phyloP scores from a whole-genome alignment of 2,329 filamentous ascomycete species.

The Onygenales sp. region DNA sequence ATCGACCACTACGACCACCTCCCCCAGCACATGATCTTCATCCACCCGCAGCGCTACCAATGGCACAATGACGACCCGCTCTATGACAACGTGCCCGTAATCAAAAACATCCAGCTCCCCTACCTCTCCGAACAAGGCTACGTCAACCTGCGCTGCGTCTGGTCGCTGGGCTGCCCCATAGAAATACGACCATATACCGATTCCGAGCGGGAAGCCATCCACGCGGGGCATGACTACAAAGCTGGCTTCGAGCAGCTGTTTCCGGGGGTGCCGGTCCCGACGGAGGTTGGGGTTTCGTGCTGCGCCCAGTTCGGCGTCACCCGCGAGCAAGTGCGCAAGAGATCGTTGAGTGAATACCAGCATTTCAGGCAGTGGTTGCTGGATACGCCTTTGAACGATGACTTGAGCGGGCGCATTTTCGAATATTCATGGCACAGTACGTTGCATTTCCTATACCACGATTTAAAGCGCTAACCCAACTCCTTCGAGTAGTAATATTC shows the following conservation, averaged over 20 bases:
- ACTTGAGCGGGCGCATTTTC: slow-evolving; percentile 43
- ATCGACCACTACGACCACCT: slow-evolving; percentile 34
- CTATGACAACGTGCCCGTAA: slow-evolving; percentile 41
- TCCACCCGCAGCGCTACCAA: slow-evolving; percentile 31
- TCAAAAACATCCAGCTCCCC: slow-evolving; percentile 39
- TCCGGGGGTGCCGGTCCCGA: slow-evolving; percentile 28
- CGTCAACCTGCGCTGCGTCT: slow-evolving; percentile 45
- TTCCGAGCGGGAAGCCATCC: slow-evolving; percentile 34
- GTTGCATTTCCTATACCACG: slow-evolving; percentile 16
- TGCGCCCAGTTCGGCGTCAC: slow-evolving; percentile 49
- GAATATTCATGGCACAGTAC: slow-evolving; percentile 51
- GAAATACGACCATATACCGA: slow-evolving; percentile 41
- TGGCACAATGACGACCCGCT: slow-evolving; percentile 45
- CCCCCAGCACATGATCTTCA: slow-evolving; percentile 32
- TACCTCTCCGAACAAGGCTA: slow-evolving; percentile 43
- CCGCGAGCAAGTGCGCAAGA: slow-evolving; percentile 35
- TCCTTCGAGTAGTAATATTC: slow-evolving; percentile 42
- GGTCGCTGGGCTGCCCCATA: slow-evolving; percentile 42
- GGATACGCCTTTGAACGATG: slow-evolving; percentile 37
- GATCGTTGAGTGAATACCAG: slow-evolving; percentile 40
- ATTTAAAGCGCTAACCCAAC: not conserved
- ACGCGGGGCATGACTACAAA: slow-evolving; percentile 41
- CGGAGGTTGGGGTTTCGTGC: slow-evolving; percentile 41
- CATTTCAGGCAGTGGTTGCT: slow-evolving; percentile 41
- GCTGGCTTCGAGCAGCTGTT: slow-evolving; percentile 43